These are phyloP conservation scores for Olyra latifolia DNA, from an alignment of 176 grass and related monocot genomes.

Conservation along the genomic window DNA sequence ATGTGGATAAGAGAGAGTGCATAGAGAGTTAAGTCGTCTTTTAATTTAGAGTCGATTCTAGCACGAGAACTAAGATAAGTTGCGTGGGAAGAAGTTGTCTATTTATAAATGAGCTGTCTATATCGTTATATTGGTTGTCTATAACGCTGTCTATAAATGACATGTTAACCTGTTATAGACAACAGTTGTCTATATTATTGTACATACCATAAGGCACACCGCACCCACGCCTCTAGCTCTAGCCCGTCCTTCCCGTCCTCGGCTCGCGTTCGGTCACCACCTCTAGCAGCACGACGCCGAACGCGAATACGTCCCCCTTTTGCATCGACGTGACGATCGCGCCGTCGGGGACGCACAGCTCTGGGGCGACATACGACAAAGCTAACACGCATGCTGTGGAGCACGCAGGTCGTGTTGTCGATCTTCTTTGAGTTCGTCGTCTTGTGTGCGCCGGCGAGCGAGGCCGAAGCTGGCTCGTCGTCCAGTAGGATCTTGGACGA, in stretches of 20 bases:
- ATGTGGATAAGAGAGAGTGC: too few relatives aligned
- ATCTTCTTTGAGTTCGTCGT: constrained; percentile 55
- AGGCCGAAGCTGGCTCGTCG: constrained; percentile 90
- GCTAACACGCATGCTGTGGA: constrained; percentile 35
- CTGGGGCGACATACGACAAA: constrained; percentile 64
- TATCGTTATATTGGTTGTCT: too few relatives aligned
- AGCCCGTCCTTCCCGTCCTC: constrained; percentile 47
- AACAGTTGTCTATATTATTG: too few relatives aligned
- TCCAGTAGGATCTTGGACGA: constrained; percentile 94
- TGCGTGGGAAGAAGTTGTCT: too few relatives aligned
- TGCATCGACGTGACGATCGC: constrained; percentile 45
- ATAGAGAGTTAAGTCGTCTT: too few relatives aligned
- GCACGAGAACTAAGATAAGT: too few relatives aligned
- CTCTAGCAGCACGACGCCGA: constrained; percentile 89
- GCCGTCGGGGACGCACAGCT: constrained; percentile 52
- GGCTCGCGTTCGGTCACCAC: constrained; percentile 71
- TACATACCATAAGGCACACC: constrained; percentile 77
- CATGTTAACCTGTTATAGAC: too few relatives aligned
- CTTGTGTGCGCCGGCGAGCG: constrained; percentile 70
- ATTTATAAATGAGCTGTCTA: too few relatives aligned
- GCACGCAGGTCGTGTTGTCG: constrained; percentile 36
- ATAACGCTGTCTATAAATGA: too few relatives aligned
- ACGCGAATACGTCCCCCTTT: constrained; percentile 89
- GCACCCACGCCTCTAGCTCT: constrained; percentile 86
- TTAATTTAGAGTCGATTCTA: too few relatives aligned